Evolutionary conservation across 148 eudicot species (phyloP).

Genomic region (Chenopodium formosanum): DNA sequence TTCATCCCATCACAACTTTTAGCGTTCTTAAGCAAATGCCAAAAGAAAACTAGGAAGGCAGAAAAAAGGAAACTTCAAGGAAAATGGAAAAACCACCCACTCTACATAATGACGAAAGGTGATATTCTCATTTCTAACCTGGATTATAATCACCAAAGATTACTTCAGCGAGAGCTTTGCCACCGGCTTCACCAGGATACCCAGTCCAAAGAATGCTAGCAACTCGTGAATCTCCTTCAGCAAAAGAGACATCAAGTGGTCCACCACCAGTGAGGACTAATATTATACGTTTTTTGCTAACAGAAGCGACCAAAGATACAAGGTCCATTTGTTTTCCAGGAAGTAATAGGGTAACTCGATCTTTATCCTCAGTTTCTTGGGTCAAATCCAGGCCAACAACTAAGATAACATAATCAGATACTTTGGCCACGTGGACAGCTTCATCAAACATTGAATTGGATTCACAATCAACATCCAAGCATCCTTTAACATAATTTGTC

Average conservation of each 20-base stretch:
- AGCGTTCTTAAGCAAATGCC: not conserved
- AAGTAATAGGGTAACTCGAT: constrained; percentile 79
- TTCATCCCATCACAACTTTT: not conserved
- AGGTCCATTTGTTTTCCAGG: constrained; percentile 88
- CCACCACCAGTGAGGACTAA: constrained; percentile 95
- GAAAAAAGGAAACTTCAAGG: not conserved
- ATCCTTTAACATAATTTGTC: constrained; percentile 54
- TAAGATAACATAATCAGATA: constrained; percentile 73
- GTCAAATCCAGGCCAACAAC: constrained; percentile 87
- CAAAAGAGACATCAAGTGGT: constrained; percentile 82
- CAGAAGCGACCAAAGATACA: constrained; percentile 60
- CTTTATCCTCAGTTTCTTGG: constrained; percentile 91
- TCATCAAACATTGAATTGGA: constrained; percentile 51
- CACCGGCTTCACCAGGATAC: constrained; percentile 96
- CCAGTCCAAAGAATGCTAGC: constrained; percentile 92
- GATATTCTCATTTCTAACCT: constrained; percentile 42
- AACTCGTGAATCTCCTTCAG: constrained; percentile 54
- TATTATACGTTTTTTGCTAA: constrained; percentile 58
- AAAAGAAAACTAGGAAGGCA: not conserved
- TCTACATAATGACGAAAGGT: not conserved
- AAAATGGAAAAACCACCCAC: not conserved
- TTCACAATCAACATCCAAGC: constrained; percentile 65
- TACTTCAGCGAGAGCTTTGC: constrained; percentile 72
- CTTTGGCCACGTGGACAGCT: constrained; percentile 59
- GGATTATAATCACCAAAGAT: constrained; percentile 88